Evolutionary conservation across 148 eudicot genomes (phyloP), one percentile per base, ranked within the genome.

Genomic region (Rhododendron henanense): DNA sequence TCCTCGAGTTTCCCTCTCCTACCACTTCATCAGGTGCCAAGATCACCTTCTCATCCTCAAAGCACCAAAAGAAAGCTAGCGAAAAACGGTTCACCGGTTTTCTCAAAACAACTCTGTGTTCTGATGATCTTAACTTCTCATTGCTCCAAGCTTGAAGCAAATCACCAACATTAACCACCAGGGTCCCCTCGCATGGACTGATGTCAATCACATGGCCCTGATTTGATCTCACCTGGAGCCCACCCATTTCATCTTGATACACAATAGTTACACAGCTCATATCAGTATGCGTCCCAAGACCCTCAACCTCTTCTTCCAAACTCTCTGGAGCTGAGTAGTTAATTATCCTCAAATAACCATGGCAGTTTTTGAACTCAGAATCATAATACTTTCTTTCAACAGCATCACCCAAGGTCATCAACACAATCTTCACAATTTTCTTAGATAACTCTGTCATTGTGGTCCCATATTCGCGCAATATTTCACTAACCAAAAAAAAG

Each of bases 121-220:
- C 98, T 45, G 97, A 96, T 10, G 99, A 96, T 81, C 96, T 89
- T 4, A 96, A 48, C 57, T 74, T 92, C 4, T 93, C 98, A 84
- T 94, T 96, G 86, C 98, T 95, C 99, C 99, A 96, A 50, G 98
- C 99, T 88, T 94, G 97, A 83, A 96, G 85, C 92, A 96, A 90
- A 79, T 96, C 99, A 11, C 99, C 99, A 69, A 96, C 51, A 84
- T 96, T 96, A 41, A 96, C 94, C 79, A 96, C 92, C 21, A 95
- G 89, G 37, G 93, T 90, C 18, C 91, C 96, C 63, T 93, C 92
- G 69, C 92, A 88, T 48, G 95, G 95, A 61, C 78, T 76, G 25
- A 96, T 86, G 51, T 95, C 91, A 88, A 94, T 88, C 99, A 96
- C 94, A 9, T 88, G 81, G 2, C 94, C 96, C 3, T 93, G 90